A percentile compares a stretch with the other conserved stretches of the same genome.
Conservation (phyloP, 352 stramenopile genomes). For the Globisporangium sylvaticum region DNA sequence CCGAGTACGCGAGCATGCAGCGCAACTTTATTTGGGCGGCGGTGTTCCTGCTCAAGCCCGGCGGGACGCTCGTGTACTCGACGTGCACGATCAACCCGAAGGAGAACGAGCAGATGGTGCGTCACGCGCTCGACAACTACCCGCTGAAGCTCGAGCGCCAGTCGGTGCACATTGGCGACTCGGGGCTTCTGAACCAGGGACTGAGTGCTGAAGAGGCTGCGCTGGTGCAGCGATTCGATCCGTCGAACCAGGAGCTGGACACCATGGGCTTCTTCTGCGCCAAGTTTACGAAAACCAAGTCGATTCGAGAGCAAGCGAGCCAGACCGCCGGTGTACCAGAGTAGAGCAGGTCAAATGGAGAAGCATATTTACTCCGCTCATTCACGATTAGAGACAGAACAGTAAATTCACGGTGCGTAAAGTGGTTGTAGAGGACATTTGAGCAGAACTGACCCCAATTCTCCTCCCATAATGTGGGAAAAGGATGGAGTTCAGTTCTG, state of each 20-base stretch:
- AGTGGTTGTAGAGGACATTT: not conserved
- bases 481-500: not conserved
- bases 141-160: conserved; percentile 76
- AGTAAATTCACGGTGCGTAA: not conserved
- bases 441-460: not conserved
- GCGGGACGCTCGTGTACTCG: conserved; percentile 92
- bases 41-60: conserved; percentile 86
- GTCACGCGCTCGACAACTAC: conserved; percentile 85
- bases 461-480: not conserved
- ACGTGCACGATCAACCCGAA: conserved; percentile 93
- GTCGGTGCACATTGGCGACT: conserved; percentile 52
- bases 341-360: not conserved
- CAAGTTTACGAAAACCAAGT: conserved; percentile 87
- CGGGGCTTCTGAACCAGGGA: conserved; percentile 69
- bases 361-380: not conserved
- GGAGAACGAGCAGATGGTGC: conserved; percentile 93
- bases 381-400: not conserved
- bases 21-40: conserved; percentile 87
- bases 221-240: conserved; percentile 89
- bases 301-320: conserved; percentile 25
- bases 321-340: not conserved
- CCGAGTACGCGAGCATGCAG: conserved; percentile 83
- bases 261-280: conserved; percentile 95
- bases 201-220: conserved; percentile 65
- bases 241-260: conserved; percentile 64